phyloP scores from a whole-genome alignment of 495 filamentous ascomycete species.

The Xylaria palmicola region DNA sequence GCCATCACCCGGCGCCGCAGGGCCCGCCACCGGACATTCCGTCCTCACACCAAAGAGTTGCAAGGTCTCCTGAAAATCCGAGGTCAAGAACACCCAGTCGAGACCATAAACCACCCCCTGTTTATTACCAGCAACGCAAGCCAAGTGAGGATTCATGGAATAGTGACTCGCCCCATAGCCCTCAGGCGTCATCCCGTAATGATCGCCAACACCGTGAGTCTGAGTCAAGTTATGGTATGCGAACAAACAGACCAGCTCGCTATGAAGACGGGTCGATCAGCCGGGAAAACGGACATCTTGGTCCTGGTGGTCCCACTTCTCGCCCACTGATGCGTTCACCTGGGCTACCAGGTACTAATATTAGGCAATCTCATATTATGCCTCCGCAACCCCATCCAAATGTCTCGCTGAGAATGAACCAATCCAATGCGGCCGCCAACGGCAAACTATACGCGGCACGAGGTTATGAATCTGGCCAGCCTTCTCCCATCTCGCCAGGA shows the following conservation, averaged over 20 bases:
- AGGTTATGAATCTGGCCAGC: conserved; percentile 37
- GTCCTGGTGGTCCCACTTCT: conserved; percentile 23
- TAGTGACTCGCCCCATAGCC: conserved; percentile 25
- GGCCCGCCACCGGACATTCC: conserved; percentile 23
- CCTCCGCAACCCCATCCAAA: conserved; percentile 49
- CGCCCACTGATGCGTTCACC: conserved; percentile 42
- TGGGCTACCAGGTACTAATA: conserved; percentile 43
- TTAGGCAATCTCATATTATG: conserved; percentile 45
- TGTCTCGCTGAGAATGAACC: conserved; percentile 24
- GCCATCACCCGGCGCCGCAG: conserved; percentile 29
- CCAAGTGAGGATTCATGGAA: conserved; percentile 36
- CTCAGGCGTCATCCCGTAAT: conserved; percentile 26
- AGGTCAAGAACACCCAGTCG: conserved; percentile 43
- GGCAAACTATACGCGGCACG: conserved; percentile 34
- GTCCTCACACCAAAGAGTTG: conserved; percentile 28
- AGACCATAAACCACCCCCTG: conserved; percentile 45
- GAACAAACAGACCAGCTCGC: conserved; percentile 48
- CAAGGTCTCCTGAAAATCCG: conserved; percentile 26
- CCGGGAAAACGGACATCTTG: conserved; percentile 28
- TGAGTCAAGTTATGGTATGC: conserved; percentile 50
- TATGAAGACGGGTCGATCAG: conserved; percentile 39
- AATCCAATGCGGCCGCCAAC: conserved; percentile 22
- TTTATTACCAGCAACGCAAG: conserved; percentile 40
- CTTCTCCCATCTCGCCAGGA: conserved; percentile 48
- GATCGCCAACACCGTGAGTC: conserved; percentile 63